phyloP scores from a whole-genome alignment of 2,329 filamentous ascomycete genomes.

The Blastomyces silverae region DNA sequence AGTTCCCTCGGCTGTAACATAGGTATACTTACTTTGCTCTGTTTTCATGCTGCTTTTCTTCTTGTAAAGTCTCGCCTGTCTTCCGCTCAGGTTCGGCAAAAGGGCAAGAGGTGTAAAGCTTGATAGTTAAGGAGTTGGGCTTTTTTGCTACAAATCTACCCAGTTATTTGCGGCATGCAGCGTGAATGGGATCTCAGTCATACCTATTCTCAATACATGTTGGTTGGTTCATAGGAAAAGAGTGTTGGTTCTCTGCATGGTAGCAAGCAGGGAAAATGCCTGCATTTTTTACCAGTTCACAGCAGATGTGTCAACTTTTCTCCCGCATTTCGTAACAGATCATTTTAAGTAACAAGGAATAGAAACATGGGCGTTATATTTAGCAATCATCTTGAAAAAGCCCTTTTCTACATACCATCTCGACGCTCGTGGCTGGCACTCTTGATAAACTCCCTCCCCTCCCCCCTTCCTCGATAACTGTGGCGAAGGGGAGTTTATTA shows the following conservation, averaged over 20 bases:
- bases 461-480: not conserved
- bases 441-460: no score
- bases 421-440: not conserved
- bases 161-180: not conserved
- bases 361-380: not conserved
- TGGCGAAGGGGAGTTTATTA: not conserved
- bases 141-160: not conserved
- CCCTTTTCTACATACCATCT: not conserved
- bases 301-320: not conserved
- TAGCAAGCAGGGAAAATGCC: not conserved
- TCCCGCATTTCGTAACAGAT: not conserved
- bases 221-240: no score
- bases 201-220: no score
- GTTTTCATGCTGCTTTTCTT: not conserved
- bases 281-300: not conserved
- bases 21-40: no score
- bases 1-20: not conserved
- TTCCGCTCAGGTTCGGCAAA: not conserved
- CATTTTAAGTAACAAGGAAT: constrained; percentile 1
- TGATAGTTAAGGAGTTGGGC: not conserved
- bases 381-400: not conserved
- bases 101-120: no score
- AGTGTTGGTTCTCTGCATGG: constrained; percentile 3
- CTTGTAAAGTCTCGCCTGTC: not conserved
- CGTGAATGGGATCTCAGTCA: no score